Conservation (phyloP, 2,329 filamentous ascomycete species). For the Cladosporium halotolerans region DNA sequence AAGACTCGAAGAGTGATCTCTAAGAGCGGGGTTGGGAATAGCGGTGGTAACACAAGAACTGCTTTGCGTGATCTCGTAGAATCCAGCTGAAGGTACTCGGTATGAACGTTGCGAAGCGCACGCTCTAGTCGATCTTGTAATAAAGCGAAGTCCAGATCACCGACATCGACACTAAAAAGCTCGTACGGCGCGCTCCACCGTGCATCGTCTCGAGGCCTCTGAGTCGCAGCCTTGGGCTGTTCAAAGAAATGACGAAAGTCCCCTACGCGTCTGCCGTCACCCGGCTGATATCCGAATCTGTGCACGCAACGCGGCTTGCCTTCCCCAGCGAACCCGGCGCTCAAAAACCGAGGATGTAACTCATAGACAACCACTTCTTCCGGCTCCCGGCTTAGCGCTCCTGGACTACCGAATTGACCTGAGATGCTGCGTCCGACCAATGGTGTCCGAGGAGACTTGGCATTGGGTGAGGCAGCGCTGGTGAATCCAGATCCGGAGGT, state of each 20-base stretch:
- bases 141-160: slow-evolving; percentile 66
- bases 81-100: slow-evolving; percentile 60
- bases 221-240: slow-evolving; percentile 36
- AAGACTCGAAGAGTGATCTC: slow-evolving; percentile 69
- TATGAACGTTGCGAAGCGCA: slow-evolving; percentile 72
- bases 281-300: slow-evolving; percentile 43
- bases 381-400: slow-evolving; percentile 53
- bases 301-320: slow-evolving; percentile 64
- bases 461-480: neutral
- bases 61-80: slow-evolving; percentile 58
- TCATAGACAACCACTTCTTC: slow-evolving; percentile 83
- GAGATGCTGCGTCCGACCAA: slow-evolving; percentile 55
- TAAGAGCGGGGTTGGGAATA: slow-evolving; percentile 70
- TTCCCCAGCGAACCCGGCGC: slow-evolving; percentile 83
- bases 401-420: slow-evolving; percentile 53
- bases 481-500: neutral
- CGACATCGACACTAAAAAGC: slow-evolving; percentile 72
- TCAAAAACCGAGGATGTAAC: slow-evolving; percentile 69
- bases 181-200: slow-evolving; percentile 60
- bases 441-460: slow-evolving; percentile 51
- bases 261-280: slow-evolving; percentile 49
- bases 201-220: slow-evolving; percentile 11
- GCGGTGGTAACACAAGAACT: slow-evolving; percentile 68
- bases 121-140: slow-evolving; percentile 84
- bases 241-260: slow-evolving; percentile 57